These are phyloP conservation scores for Alternaria triticimaculans DNA, from an alignment of 2,329 filamentous ascomycete genomes.

Conservation along the genomic window DNA sequence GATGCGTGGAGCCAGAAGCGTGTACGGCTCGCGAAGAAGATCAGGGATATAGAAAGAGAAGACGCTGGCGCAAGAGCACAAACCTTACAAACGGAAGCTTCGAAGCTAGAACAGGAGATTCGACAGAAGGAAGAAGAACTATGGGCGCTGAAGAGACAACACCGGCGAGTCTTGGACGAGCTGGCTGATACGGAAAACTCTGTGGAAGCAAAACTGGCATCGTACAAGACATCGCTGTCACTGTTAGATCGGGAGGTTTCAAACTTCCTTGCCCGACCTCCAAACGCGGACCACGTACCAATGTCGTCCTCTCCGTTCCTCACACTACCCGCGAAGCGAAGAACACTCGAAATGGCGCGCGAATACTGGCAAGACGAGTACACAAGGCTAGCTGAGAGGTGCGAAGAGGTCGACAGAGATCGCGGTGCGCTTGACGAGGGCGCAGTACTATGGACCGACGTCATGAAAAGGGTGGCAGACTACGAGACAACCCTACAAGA, in stretches of 20 bases:
- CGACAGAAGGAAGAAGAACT: slow-evolving; percentile 69
- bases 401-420: slow-evolving; percentile 65
- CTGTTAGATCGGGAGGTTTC: slow-evolving; percentile 70
- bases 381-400: slow-evolving; percentile 61
- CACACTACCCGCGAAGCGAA: slow-evolving; percentile 66
- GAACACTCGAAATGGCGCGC: slow-evolving; percentile 73
- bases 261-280: slow-evolving; percentile 65
- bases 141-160: slow-evolving; percentile 64
- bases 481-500: slow-evolving; percentile 71
- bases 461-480: slow-evolving; percentile 63
- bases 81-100: slow-evolving; percentile 58
- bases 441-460: slow-evolving; percentile 69
- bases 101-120: slow-evolving; percentile 67
- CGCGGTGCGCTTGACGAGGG: slow-evolving; percentile 71
- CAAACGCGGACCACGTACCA: slow-evolving; percentile 44
- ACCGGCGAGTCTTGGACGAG: slow-evolving; percentile 64
- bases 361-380: slow-evolving; percentile 74
- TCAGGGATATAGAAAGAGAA: slow-evolving; percentile 62
- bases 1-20: slow-evolving; percentile 66
- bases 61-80: slow-evolving; percentile 65
- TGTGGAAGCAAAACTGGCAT: slow-evolving; percentile 73
- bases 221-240: slow-evolving; percentile 70
- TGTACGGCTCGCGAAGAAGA: slow-evolving; percentile 60
- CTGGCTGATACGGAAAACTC: slow-evolving; percentile 69
- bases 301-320: slow-evolving; percentile 59